Evolutionary conservation across 2,329 filamentous ascomycete genomes (phyloP), one percentile per base, ranked within the genome.

Genomic region (Arthrobotrys musiformis): DNA sequence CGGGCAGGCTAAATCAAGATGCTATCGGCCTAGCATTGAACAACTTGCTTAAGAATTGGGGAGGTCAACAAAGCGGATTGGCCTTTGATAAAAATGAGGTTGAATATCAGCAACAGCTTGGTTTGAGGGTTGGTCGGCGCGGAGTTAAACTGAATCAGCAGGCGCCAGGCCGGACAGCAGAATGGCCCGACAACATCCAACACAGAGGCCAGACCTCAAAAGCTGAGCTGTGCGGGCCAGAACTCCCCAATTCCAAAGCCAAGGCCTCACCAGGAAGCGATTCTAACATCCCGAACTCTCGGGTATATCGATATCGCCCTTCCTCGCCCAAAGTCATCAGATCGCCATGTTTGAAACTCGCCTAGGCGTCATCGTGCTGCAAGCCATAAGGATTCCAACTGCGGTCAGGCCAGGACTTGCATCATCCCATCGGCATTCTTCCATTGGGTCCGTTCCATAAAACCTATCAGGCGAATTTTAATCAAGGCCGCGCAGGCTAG

Each of bases 331-430:
- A 37, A 3, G 40, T 11, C 13, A 40, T 58, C 33, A 58, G 54
- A 58, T 40, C 54, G 33, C 24, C 54, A n/a, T 19, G 54, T 58
- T 58, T 58, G 17, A 58, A 58, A 58, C 17, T 2, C 17, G 26
- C 54, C 26, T 58, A 58, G 19, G 33, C 19, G 54, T 58, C 33
- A 58, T 58, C 19, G 52, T 13, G 9, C 30, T 8, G 54, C 19
- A 58, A 58, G 54, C 26, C 54, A 58, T 13, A 58, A 19, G 54
- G 5, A 35, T 40, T 17, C 15, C 50, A 35, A 56, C 33, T 58
- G 54, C 54, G 50, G 40, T 33, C 54, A 26, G 54, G 54, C 33
- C n/a, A n/a, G n/a, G n/a, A n/a, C n/a, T n/a, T n/a, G n/a, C n/a
- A n/a, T n/a, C n/a, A n/a, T n/a, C 28, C 19, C 52, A 35, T 56